Percentiles rank a stretch among this genome's conserved stretches.
Evolutionary conservation across 164 flowering plant genomes (phyloP).

Genomic region (Macadamia tetraphylla): DNA sequence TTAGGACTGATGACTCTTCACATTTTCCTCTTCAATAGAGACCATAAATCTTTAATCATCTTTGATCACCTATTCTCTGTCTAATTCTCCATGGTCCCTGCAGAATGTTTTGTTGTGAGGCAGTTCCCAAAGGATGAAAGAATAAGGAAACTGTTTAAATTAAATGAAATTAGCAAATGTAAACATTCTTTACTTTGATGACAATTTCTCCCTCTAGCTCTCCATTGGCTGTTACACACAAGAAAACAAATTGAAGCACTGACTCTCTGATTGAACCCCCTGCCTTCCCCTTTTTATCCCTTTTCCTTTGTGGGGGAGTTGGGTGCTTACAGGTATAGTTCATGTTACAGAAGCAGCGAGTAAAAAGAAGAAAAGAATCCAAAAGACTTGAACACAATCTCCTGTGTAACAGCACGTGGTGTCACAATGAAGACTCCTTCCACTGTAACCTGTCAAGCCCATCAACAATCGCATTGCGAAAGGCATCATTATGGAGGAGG

Average conservation of each 20-base stretch:
- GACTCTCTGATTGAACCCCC: background rate
- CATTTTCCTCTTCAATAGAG: too few species aligned
- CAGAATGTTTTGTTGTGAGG: too few species aligned
- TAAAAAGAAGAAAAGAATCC: slow-evolving; percentile 4
- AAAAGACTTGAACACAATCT: slow-evolving; percentile 3
- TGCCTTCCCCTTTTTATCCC: background rate
- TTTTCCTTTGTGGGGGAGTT: slow-evolving; percentile 2
- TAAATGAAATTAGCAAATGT: too few species aligned
- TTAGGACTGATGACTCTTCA: too few species aligned
- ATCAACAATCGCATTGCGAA: slow-evolving; percentile 84
- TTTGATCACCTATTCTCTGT: too few species aligned
- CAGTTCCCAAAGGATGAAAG: too few species aligned
- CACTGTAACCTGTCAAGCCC: slow-evolving; percentile 66
- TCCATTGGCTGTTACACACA: background rate
- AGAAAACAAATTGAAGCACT: too few species aligned
- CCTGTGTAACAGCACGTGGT: background rate
- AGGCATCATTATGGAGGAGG: slow-evolving; percentile 80
- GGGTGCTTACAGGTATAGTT: slow-evolving; percentile 2
- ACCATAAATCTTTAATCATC: too few species aligned
- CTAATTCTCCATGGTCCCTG: too few species aligned
- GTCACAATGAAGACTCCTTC: slow-evolving; percentile 48
- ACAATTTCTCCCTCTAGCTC: background rate
- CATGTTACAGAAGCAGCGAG: slow-evolving; percentile 13
- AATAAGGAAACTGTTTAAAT: too few species aligned
- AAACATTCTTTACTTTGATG: background rate